Evolutionary conservation across 2,329 filamentous ascomycete genomes (phyloP).

Genomic region (Dryadomyces quercivorus): DNA sequence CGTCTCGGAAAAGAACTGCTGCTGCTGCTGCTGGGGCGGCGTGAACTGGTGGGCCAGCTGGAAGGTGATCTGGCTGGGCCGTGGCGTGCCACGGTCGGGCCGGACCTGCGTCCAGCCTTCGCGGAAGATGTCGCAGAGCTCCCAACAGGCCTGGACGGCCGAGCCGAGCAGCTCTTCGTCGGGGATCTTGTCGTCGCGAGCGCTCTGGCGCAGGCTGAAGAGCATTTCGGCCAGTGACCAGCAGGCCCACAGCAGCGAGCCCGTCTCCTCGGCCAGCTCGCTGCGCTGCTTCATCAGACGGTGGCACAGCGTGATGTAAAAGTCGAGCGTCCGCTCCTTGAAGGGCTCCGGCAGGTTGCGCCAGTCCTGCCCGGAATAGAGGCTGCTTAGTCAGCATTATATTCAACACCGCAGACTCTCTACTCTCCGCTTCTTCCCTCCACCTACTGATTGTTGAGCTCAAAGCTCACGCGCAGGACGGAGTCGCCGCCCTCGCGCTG

Average conservation of each 20-base stretch:
- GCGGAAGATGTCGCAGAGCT: slow-evolving; percentile 83
- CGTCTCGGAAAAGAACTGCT: background rate
- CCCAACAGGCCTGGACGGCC: slow-evolving; percentile 88
- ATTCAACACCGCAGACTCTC: background rate
- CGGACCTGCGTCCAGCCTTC: slow-evolving; percentile 85
- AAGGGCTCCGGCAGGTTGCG: slow-evolving; percentile 75
- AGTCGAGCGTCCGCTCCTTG: slow-evolving; percentile 79
- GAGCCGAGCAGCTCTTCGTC: slow-evolving; percentile 80
- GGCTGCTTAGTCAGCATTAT: slow-evolving; percentile 23
- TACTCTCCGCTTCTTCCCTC: background rate
- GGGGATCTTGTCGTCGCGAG: slow-evolving; percentile 55
- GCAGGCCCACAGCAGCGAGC: slow-evolving; percentile 72
- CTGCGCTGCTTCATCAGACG: slow-evolving; percentile 90
- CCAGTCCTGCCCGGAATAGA: slow-evolving; percentile 81
- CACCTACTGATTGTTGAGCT: slow-evolving; percentile 76
- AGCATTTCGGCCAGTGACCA: slow-evolving; percentile 90
- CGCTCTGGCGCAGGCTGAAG: slow-evolving; percentile 77
- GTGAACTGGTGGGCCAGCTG: slow-evolving; percentile 28
- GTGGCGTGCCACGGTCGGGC: slow-evolving; percentile 74
- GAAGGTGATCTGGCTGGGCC: slow-evolving; percentile 68
- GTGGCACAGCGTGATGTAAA: slow-evolving; percentile 88
- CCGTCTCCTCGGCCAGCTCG: slow-evolving; percentile 67
- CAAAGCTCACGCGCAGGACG: slow-evolving; percentile 81
- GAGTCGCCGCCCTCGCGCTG: slow-evolving; percentile 73
- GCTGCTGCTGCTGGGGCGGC: background rate